Conservation (phyloP, 106 monocot genomes). For the Allium sativum region DNA sequence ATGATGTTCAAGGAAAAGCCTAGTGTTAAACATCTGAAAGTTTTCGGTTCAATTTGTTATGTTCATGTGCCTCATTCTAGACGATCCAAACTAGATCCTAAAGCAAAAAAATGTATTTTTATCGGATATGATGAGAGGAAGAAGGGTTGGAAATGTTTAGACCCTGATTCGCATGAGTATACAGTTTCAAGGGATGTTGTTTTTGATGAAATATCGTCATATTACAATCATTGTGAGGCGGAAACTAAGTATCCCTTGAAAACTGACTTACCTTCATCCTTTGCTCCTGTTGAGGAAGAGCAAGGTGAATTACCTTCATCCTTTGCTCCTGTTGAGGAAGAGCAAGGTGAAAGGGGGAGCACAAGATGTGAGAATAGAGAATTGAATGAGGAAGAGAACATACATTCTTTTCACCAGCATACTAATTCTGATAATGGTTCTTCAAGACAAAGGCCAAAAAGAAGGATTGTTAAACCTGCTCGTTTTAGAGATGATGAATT, state of each 20-base stretch:
- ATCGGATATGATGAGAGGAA: conserved; percentile 1
- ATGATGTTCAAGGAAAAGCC: neutral
- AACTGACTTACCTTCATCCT: neutral
- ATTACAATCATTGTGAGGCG: neutral
- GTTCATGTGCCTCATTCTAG: neutral
- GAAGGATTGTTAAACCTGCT: neutral
- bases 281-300: no score
- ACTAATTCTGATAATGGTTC: neutral
- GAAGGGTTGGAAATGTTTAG: neutral
- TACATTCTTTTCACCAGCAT: neutral
- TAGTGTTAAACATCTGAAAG: neutral
- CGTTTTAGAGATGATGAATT: neutral
- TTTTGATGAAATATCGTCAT: conserved; percentile 1
- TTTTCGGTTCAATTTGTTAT: neutral
- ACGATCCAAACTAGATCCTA: neutral
- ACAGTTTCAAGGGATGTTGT: neutral
- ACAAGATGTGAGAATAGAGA: neutral
- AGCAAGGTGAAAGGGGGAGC: no score
- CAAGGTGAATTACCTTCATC: no score
- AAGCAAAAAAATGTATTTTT: neutral
- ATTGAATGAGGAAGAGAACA: neutral
- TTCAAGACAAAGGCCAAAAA: neutral
- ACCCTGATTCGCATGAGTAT: neutral
- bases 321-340: neutral
- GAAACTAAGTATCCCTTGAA: no score